Evolutionary conservation across 2,329 filamentous ascomycete genomes (phyloP), one percentile per base, ranked within the genome.

Genomic region (Cadophora gregata): DNA sequence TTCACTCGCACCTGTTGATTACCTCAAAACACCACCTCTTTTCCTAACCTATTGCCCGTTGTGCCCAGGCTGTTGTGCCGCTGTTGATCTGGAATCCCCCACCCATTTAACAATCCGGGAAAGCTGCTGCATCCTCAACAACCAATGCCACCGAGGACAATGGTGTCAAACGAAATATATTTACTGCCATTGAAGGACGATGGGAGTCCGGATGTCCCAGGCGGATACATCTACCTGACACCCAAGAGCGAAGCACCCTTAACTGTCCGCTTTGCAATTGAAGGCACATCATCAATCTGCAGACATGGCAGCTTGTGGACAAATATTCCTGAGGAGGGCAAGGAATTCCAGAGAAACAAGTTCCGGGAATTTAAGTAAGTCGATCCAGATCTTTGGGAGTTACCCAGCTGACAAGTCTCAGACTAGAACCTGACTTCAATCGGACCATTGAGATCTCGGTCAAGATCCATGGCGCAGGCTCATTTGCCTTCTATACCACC

Each of bases 201-300:
- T 80, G 96, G 96, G 74, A 93, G 93, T 72, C 96, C 96, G 42
- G 90, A 96, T 78, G 89, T 99, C 59, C 86, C 92, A 29, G 92
- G 93, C 75, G 89, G 92, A 73, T 99, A 97, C 83, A 92, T 98
- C 75, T 97, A 97, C 79, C 84, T 99, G 51, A 91, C 93, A 0
- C 89, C 96, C 21, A 81, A 81, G 71, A 90, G 91, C 21, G 86
- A 85, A 48, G 85, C 90, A n/a, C 91, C 91, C 50, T 90, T 98
- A 75, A 86, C 86, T 62, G 83, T 97, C 65, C 90, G 95, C 67
- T 97, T 99, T 79, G 88, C 93, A 73, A 95, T 97, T 73, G 92
- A 97, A 80, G 94, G 96, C 69, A 95, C 93, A 65, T 97, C 95
- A 77, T 97, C 95, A 69, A 96, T 99, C 83, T 97, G 94, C 79